phyloP scores from a whole-genome alignment of 1,284 basidiomycete species.

The Somion occarium region DNA sequence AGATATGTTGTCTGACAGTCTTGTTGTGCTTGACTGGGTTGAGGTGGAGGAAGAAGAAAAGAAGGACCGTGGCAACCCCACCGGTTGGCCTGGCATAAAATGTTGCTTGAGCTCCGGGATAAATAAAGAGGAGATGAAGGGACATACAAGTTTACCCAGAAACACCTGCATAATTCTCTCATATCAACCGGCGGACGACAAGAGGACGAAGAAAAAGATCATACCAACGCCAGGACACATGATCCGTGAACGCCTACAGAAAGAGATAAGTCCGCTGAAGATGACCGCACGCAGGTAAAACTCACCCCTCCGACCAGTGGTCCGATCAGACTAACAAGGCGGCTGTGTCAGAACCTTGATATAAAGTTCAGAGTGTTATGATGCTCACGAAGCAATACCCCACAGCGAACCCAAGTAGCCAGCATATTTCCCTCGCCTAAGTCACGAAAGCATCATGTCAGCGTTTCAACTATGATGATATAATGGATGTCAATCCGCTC shows the following conservation, averaged over 20 bases:
- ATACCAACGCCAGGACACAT: conserved; percentile 66
- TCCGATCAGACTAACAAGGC: conserved; percentile 50
- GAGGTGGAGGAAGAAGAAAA: conserved; percentile 78
- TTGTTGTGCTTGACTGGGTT: conserved; percentile 57
- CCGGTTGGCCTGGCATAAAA: conserved; percentile 56
- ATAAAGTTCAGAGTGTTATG: not conserved
- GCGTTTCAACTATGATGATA: no score
- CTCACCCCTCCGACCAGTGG: conserved; percentile 66
- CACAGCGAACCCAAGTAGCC: conserved; percentile 70
- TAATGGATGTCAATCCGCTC: conserved; percentile 20
- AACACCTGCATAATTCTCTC: conserved; percentile 42
- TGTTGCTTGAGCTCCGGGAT: not conserved
- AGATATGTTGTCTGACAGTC: conserved; percentile 49
- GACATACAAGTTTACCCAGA: conserved; percentile 62
- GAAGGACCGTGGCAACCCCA: conserved; percentile 57
- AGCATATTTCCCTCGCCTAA: conserved; percentile 65
- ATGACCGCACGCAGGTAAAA: no score
- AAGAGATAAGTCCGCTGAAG: conserved; percentile 4
- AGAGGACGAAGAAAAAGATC: conserved; percentile 10
- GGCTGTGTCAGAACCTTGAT: not conserved
- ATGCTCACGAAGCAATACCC: conserved; percentile 56
- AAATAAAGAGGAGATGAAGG: no score
- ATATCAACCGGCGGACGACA: not conserved
- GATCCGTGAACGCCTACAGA: conserved; percentile 52
- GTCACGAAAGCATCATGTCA: not conserved